phyloP scores from a whole-genome alignment of 169 alveolate genomes.

The Eimeria praecox region DNA sequence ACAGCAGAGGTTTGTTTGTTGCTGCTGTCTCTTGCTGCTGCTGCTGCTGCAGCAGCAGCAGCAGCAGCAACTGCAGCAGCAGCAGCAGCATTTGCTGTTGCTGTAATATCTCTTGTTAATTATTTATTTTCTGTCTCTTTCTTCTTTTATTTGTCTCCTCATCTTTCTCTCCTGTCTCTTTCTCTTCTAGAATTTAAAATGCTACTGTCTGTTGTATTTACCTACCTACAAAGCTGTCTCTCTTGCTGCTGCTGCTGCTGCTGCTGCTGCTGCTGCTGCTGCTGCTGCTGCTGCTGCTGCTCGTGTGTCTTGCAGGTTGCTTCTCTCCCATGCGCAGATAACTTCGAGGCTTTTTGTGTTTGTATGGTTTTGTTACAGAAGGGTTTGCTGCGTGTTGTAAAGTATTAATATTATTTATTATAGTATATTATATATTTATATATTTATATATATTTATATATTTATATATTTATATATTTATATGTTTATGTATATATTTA shows the following conservation, averaged over 20 bases:
- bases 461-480: background rate
- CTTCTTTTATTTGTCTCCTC: background rate
- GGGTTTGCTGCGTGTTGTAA: constrained; percentile 33
- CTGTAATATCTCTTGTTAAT: background rate
- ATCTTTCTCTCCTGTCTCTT: background rate
- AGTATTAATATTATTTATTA: background rate
- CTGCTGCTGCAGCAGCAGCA: background rate
- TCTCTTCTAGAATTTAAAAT: background rate
- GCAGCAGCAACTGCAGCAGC: no score
- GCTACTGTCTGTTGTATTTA: background rate
- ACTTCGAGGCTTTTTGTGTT: constrained; percentile 40
- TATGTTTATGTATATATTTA: no score
- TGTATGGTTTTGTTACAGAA: constrained; percentile 7
- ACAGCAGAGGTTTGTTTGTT: background rate
- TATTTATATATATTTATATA: background rate
- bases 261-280: background rate
- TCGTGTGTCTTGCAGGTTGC: constrained; percentile 23
- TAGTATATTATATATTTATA: background rate
- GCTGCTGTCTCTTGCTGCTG: background rate
- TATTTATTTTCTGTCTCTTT: background rate
- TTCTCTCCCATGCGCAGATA: constrained; percentile 31
- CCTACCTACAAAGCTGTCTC: background rate
- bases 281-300: constrained; percentile 8
- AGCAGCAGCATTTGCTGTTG: no score
- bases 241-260: background rate